A percentile compares a stretch with the other conserved stretches of the same genome.
phyloP scores from a whole-genome alignment of 2,329 filamentous ascomycete genomes.

The Colletotrichum sp. region DNA sequence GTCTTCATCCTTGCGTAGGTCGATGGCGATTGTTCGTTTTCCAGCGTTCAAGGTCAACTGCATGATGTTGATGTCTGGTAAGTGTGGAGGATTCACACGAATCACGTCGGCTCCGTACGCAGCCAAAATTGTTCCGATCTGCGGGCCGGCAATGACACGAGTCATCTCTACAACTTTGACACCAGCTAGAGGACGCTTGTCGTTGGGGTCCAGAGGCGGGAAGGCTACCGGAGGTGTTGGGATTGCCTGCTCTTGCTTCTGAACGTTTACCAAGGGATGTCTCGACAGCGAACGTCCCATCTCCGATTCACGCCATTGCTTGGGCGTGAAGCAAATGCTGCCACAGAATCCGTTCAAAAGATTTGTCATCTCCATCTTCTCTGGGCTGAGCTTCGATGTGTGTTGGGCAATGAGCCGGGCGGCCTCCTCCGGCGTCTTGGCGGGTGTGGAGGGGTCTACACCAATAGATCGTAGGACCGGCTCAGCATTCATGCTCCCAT shows the following conservation, averaged over 20 bases:
- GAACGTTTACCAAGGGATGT: slow-evolving; percentile 40
- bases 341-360: slow-evolving; percentile 12
- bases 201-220: slow-evolving; percentile 28
- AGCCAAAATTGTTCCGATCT: slow-evolving; percentile 45
- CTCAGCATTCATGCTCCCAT: slow-evolving; percentile 51
- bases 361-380: slow-evolving; percentile 12
- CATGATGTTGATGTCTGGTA: slow-evolving; percentile 45
- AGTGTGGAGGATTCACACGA: slow-evolving; percentile 44
- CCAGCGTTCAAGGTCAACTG: slow-evolving; percentile 49
- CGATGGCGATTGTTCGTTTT: slow-evolving; percentile 50
- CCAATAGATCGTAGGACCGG: slow-evolving; percentile 50
- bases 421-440: slow-evolving; percentile 5
- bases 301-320: slow-evolving; percentile 13
- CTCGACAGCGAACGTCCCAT: slow-evolving; percentile 8
- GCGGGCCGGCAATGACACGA: slow-evolving; percentile 51
- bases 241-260: slow-evolving; percentile 35
- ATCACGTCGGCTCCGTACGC: slow-evolving; percentile 52
- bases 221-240: slow-evolving; percentile 37
- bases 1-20: slow-evolving; percentile 48
- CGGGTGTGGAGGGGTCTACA: slow-evolving; percentile 31
- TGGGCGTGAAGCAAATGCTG: slow-evolving; percentile 8
- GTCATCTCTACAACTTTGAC: slow-evolving; percentile 56
- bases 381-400: slow-evolving; percentile 4
- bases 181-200: slow-evolving; percentile 45
- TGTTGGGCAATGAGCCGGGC: background rate